These are phyloP conservation scores for Emiliania huxleyi DNA, from an alignment of 78 protist species.

Conservation along the genomic window DNA sequence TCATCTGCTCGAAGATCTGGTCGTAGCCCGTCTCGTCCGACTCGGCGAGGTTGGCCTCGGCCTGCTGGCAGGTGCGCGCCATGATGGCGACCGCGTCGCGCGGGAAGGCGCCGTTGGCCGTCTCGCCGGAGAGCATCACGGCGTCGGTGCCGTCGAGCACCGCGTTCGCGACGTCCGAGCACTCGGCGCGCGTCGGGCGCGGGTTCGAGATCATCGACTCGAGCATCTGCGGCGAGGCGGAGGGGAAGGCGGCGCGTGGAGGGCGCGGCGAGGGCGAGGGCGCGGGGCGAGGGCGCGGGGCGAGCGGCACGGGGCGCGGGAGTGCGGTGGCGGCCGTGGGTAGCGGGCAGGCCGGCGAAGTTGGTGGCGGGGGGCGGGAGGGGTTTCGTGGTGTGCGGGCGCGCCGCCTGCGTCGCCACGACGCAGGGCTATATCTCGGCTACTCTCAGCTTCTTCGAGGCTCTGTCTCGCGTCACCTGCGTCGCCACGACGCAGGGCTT, in stretches of 20 bases:
- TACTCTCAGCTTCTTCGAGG: too few species aligned
- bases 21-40: background rate
- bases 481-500: slow-evolving; percentile 65
- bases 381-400: too few species aligned
- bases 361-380: too few species aligned
- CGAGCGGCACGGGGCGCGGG: too few species aligned
- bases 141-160: slow-evolving; percentile 82
- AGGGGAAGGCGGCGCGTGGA: too few species aligned
- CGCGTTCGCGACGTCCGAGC: background rate
- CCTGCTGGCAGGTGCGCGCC: background rate
- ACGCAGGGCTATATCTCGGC: too few species aligned
- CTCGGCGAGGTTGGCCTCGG: background rate
- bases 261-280: too few species aligned
- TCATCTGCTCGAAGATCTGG: background rate
- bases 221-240: too few species aligned
- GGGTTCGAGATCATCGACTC: slow-evolving; percentile 80
- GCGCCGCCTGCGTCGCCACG: too few species aligned
- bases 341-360: too few species aligned
- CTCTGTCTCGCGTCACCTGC: too few species aligned
- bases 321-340: too few species aligned
- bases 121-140: slow-evolving; percentile 87
- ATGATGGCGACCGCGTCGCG: background rate
- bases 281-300: background rate
- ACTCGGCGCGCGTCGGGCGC: slow-evolving; percentile 93
- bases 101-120: slow-evolving; percentile 66